Evolutionary conservation across 2,329 filamentous ascomycete genomes (phyloP), one percentile per base, ranked within the genome.

Genomic region (Trichoderma citrinoviride): DNA sequence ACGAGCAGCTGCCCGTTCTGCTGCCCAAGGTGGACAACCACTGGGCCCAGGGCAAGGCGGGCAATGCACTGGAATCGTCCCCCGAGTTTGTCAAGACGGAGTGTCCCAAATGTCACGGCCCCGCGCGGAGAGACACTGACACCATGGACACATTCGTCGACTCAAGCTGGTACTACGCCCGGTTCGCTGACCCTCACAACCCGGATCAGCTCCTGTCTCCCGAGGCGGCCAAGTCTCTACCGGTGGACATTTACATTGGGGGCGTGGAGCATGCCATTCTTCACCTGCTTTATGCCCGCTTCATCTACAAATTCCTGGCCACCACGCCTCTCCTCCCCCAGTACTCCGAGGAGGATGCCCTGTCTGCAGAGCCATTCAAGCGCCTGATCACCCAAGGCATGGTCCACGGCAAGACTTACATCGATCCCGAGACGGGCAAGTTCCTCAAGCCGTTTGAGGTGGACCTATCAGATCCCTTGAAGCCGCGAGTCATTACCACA

Each of bases 131-230:
- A 68, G 93, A 97, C 69, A 96, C 93, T 0, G 93, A 97, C 74
- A 97, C 93, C 3, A 96, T 97, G 93, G 93, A 97, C 75, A 97
- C 93, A 0, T 97, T 97, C 77, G 93, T 97, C 67, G 93, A 96
- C 77, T 96, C 92, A 1, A 96, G 92, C 61, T 97, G 93, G 93
- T 97, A 97, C 76, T 96, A 89, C 72, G 87, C 93, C 78, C 86
- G 92, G 14, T 96, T 92, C 71, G 77, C 88, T 29, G 91, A 96
- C 71, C 81, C 90, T 1, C 80, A 87, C 19, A 93, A 95, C 69
- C 69, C 80, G 15, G 72, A 82, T 2, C 74, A 79, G 15, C 87
- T 87, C 0, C 87, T 96, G 68, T 87, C 86, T 0, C 77, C 86
- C n/a, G 77, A 81, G 19, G 82, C 82, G 12, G 85, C 85, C 14